These are phyloP conservation scores for Antitrichia curtipendula DNA, from an alignment of 225 moss, liverwort and hornwort species.

Conservation along the genomic window DNA sequence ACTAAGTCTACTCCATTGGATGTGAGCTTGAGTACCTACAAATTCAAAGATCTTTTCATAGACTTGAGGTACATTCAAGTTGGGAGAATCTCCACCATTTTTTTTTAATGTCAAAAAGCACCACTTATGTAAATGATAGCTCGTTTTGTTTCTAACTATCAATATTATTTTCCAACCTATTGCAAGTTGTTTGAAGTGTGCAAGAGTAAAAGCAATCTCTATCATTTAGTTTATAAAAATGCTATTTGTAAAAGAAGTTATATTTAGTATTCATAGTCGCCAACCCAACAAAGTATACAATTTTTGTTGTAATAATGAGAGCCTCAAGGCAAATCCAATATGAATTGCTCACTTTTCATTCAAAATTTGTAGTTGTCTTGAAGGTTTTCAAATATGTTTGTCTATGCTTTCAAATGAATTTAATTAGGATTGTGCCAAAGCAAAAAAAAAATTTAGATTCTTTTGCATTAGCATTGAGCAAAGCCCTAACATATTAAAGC, in stretches of 20 bases:
- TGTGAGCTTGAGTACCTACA: not conserved
- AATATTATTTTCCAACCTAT: not conserved
- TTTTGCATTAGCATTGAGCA: accelerated
- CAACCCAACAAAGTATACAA: not conserved
- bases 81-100: not conserved
- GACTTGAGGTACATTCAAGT: not conserved
- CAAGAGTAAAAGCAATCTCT: not conserved
- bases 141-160: not conserved
- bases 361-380: accelerated
- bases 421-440: not conserved
- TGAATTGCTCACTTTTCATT: not conserved
- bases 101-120: too few relatives aligned
- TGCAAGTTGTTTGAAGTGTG: not conserved
- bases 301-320: not conserved
- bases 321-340: not conserved
- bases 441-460: not conserved
- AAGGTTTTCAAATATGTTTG: not conserved
- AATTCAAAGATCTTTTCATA: not conserved
- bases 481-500: accelerated
- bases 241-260: not conserved
- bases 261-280: accelerated
- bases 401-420: accelerated
- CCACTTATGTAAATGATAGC: not conserved
- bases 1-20: accelerated
- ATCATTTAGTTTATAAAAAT: not conserved